Conservation (phyloP, 1,139 yeast genomes). For the Kazachstania sp. region DNA sequence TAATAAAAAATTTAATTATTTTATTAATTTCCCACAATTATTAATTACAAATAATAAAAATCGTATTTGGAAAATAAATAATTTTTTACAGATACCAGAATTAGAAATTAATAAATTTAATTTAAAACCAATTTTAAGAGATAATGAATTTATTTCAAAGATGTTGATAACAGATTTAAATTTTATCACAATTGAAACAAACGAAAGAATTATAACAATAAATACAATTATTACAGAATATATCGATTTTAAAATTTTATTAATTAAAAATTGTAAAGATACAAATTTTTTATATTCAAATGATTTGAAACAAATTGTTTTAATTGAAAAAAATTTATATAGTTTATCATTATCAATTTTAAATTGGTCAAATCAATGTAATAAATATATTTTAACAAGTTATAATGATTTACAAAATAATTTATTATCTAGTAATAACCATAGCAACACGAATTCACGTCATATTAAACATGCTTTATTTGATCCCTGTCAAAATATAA, state of each 20-base stretch:
- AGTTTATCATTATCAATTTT: conserved; percentile 1
- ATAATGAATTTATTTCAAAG: not conserved
- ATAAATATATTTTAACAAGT: not conserved
- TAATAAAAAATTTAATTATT: not conserved
- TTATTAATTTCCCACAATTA: conserved; percentile 1
- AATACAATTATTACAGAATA: not conserved
- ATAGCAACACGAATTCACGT: not conserved
- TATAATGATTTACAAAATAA: conserved; percentile 1
- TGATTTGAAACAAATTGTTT: not conserved
- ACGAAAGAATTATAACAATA: conserved; percentile 4
- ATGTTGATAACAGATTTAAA: not conserved
- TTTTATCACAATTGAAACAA: conserved; percentile 1
- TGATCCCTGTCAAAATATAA: not conserved
- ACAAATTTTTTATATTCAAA: not conserved
- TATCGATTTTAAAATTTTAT: conserved; percentile 1
- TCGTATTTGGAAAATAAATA: not conserved
- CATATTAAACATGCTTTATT: not conserved
- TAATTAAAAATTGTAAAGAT: not conserved
- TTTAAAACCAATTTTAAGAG: conserved; percentile 2
- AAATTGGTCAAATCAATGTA: not conserved
- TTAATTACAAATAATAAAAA: not conserved
- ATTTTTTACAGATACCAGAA: not conserved
- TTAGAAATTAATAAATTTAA: not conserved
- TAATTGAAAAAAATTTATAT: conserved; percentile 5
- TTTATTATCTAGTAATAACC: not conserved